Conservation (phyloP, 257 asterid species). For the Solanum peruvianum region DNA sequence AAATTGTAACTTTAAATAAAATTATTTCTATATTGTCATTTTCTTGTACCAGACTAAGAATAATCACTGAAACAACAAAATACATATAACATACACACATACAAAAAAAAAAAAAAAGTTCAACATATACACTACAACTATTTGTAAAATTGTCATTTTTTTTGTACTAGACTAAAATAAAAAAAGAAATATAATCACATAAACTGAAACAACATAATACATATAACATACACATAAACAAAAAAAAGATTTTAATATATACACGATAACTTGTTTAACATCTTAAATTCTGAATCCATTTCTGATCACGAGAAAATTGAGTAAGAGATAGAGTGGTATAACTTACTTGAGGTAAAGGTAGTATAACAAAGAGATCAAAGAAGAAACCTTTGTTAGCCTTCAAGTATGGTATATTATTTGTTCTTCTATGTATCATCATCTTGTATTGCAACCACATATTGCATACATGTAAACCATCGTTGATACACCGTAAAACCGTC, state of each 20-base stretch:
- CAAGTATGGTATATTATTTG: background rate
- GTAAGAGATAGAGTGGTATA: background rate
- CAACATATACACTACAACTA: no score
- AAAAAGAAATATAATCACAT: background rate
- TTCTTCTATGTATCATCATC: background rate
- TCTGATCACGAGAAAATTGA: background rate
- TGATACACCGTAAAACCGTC: conserved; percentile 1
- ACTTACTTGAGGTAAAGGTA: conserved; percentile 5
- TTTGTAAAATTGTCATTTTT: no score
- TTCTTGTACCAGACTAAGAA: no score
- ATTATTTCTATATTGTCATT: no score
- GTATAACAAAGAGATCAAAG: conserved; percentile 1
- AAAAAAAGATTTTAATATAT: background rate
- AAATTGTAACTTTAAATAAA: no score
- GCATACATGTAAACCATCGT: conserved; percentile 1
- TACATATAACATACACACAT: no score
- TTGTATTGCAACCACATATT: conserved; percentile 1
- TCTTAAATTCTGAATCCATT: background rate
- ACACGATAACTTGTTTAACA: background rate
- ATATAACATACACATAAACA: background rate
- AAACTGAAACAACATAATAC: background rate
- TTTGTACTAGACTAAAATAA: background rate
- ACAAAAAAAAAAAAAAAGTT: no score
- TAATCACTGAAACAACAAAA: no score
- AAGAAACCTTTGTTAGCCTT: background rate